A percentile compares a stretch with the other conserved stretches of the same genome.
Evolutionary conservation across 495 filamentous ascomycete species (phyloP).

Genomic region (Peziza echinospora): DNA sequence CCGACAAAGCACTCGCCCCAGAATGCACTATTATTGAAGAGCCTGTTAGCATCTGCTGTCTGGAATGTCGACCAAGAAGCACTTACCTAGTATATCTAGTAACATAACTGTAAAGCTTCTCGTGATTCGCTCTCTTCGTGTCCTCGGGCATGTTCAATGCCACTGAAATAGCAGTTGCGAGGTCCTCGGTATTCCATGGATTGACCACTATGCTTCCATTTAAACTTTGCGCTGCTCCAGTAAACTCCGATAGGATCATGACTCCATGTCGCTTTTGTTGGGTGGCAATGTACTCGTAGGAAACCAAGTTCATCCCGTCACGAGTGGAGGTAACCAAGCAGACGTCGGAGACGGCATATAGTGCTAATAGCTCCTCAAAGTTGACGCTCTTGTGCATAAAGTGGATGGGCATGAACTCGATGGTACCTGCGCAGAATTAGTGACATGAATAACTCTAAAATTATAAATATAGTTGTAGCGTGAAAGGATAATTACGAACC

Average conservation of each 20-base stretch:
- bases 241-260: slow-evolving; percentile 82
- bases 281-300: slow-evolving; percentile 85
- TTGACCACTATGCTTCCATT: slow-evolving; percentile 76
- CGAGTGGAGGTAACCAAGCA: slow-evolving; percentile 77
- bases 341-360: slow-evolving; percentile 76
- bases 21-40: slow-evolving; percentile 53
- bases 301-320: slow-evolving; percentile 96
- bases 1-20: slow-evolving; percentile 90
- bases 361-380: slow-evolving; percentile 60
- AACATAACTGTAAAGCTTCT: slow-evolving; percentile 63
- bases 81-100: slow-evolving; percentile 62
- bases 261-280: slow-evolving; percentile 66
- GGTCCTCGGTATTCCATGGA: slow-evolving; percentile 74
- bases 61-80: background rate
- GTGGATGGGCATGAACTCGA: slow-evolving; percentile 84
- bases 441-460: background rate
- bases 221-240: slow-evolving; percentile 69
- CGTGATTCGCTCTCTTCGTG: slow-evolving; percentile 58
- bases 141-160: slow-evolving; percentile 71
- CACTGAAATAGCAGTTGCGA: slow-evolving; percentile 64
- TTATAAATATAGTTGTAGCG: too few species aligned
- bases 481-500: slow-evolving; percentile 24
- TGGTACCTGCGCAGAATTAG: slow-evolving; percentile 36
- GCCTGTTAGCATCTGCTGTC: slow-evolving; percentile 5
- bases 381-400: slow-evolving; percentile 77